A percentile compares a stretch with the other conserved stretches of the same genome.
These are phyloP conservation scores for Kwoniella sp. DNA, from an alignment of 768 basidiomycete genomes.

Conservation along the genomic window DNA sequence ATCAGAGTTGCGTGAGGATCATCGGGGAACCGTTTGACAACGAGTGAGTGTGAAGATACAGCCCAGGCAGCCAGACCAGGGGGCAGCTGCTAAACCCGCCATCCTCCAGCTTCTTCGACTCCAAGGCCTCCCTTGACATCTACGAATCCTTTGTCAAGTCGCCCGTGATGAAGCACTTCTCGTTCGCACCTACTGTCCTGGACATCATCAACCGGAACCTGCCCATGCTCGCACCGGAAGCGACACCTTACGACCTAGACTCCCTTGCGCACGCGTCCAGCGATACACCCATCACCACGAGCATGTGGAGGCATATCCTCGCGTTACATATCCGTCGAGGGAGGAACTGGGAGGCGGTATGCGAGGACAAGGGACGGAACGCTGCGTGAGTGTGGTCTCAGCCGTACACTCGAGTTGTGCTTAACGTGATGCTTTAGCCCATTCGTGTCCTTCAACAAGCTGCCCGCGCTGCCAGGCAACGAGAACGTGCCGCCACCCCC, in stretches of 20 bases:
- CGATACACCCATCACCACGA: conserved; percentile 11
- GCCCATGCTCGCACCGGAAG: conserved; percentile 30
- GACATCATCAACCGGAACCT: conserved; percentile 37
- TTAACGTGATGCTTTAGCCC: conserved; percentile 22
- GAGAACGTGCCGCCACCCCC: conserved; percentile 46
- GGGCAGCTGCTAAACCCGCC: neutral
- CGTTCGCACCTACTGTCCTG: conserved; percentile 42
- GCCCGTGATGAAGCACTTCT: conserved; percentile 46
- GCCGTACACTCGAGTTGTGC: neutral
- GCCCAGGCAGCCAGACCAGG: too few species aligned
- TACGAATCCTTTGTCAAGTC: conserved; percentile 37
- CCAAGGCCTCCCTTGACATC: conserved; percentile 32
- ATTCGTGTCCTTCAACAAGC: conserved; percentile 47
- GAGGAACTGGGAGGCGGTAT: conserved; percentile 30
- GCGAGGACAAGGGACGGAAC: conserved; percentile 29
- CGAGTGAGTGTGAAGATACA: conserved; percentile 41
- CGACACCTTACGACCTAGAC: conserved; percentile 25
- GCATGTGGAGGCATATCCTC: conserved; percentile 41
- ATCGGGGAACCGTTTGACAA: conserved; percentile 42
- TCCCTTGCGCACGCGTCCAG: conserved; percentile 12
- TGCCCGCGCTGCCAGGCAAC: conserved; percentile 44
- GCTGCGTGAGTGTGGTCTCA: conserved; percentile 31
- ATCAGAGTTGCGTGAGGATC: conserved; percentile 39
- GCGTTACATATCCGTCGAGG: conserved; percentile 44
- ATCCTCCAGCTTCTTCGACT: conserved; percentile 44